Conservation (phyloP, 2,329 filamentous ascomycete genomes). For the Cordyceps fumosorosea region DNA sequence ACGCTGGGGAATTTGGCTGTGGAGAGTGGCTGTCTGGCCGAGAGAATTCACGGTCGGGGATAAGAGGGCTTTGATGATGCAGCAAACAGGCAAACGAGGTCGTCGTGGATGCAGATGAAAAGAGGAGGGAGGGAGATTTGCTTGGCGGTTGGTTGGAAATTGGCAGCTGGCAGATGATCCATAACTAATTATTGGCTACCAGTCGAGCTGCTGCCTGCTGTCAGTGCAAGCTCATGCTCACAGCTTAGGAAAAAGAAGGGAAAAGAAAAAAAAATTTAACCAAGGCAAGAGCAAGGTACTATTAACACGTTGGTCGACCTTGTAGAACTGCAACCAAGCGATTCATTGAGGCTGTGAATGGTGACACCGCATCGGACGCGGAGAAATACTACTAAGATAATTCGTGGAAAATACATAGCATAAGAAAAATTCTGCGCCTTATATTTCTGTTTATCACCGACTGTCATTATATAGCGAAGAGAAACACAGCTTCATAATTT, state of each 20-base stretch:
- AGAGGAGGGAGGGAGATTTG: not conserved
- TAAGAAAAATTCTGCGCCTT: no score
- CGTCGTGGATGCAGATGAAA: not conserved
- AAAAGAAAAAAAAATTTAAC: no score
- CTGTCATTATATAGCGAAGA: no score
- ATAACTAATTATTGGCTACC: not conserved
- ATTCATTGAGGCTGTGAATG: no score
- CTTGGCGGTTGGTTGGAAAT: not conserved
- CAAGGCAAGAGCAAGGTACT: no score
- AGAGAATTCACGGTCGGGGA: constrained; percentile 21
- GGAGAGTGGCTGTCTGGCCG: constrained; percentile 2
- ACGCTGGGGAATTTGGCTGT: not conserved
- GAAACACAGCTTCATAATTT: not conserved
- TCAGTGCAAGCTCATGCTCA: not conserved
- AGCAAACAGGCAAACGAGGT: not conserved
- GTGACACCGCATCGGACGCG: no score
- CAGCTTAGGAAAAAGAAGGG: no score
- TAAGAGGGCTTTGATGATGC: not conserved
- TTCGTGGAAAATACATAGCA: no score
- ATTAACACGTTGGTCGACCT: no score
- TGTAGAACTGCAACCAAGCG: no score
- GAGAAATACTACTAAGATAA: no score
- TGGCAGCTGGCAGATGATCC: not conserved
- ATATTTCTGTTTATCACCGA: no score
- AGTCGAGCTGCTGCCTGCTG: not conserved